Evolutionary conservation across 2,329 filamentous ascomycete genomes (phyloP).

Genomic region (Microsporum audouinii): DNA sequence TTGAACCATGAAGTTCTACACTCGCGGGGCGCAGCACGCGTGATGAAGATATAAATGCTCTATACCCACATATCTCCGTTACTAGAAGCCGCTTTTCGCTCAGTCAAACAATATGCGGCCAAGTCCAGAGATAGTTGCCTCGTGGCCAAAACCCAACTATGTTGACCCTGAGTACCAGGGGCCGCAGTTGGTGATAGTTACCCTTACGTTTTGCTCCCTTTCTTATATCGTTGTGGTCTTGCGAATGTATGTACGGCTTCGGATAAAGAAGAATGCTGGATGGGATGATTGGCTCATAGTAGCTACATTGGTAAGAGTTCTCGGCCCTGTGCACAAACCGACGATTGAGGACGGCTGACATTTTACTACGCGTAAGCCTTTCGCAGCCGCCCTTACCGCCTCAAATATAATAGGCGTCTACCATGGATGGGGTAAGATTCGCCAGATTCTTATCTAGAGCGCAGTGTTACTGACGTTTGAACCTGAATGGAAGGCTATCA

Average conservation of each 20-base stretch:
- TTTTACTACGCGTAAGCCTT: too few species aligned
- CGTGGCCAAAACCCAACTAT: conserved; percentile 24
- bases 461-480: too few species aligned
- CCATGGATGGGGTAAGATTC: conserved; percentile 14
- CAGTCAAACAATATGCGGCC: too few species aligned
- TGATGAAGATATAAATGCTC: too few species aligned
- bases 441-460: neutral
- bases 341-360: too few species aligned
- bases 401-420: too few species aligned
- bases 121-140: conserved; percentile 9
- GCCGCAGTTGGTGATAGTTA: conserved; percentile 16
- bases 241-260: conserved; percentile 14
- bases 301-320: conserved; percentile 11
- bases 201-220: conserved; percentile 17
- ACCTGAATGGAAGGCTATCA: conserved; percentile 8
- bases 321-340: too few species aligned
- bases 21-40: too few species aligned
- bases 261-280: conserved; percentile 12
- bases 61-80: too few species aligned
- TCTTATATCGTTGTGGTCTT: conserved; percentile 16
- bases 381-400: too few species aligned
- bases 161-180: conserved; percentile 21
- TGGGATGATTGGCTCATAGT: conserved; percentile 16
- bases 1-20: too few species aligned
- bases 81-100: too few species aligned